Conservation (phyloP, 257 asterid genomes). For the Solanum sparsipilum region DNA sequence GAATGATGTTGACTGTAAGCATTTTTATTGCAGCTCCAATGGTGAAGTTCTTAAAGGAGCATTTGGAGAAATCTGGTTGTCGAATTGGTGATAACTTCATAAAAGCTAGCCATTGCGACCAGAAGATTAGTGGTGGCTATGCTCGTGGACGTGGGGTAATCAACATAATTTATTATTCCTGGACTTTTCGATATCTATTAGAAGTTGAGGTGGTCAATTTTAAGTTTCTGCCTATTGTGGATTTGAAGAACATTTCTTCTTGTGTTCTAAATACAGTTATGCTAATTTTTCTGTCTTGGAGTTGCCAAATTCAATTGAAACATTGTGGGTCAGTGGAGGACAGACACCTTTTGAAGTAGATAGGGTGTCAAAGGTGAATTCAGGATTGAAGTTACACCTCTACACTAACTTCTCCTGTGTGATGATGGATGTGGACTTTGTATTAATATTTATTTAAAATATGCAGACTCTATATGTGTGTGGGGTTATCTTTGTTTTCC, state of each 20-base stretch:
- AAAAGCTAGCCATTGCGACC: slow-evolving; percentile 37
- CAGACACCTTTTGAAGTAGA: neutral
- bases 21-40: slow-evolving; percentile 46
- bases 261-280: neutral
- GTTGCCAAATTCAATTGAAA: neutral
- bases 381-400: neutral
- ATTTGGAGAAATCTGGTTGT: slow-evolving; percentile 72
- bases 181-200: neutral
- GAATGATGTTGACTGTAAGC: neutral
- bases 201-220: neutral
- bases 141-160: neutral
- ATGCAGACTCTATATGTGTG: neutral
- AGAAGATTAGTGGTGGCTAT: neutral
- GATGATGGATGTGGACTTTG: neutral
- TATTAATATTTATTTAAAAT: neutral
- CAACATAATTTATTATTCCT: neutral
- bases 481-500: neutral
- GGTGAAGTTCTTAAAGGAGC: slow-evolving; percentile 68
- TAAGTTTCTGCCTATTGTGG: neutral
- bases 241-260: neutral
- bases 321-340: neutral
- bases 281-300: neutral
- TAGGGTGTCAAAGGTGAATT: neutral
- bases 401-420: neutral
- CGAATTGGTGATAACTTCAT: slow-evolving; percentile 45